Conservation (phyloP, 352 stramenopile species). For the Globisporangium sylvaticum region DNA sequence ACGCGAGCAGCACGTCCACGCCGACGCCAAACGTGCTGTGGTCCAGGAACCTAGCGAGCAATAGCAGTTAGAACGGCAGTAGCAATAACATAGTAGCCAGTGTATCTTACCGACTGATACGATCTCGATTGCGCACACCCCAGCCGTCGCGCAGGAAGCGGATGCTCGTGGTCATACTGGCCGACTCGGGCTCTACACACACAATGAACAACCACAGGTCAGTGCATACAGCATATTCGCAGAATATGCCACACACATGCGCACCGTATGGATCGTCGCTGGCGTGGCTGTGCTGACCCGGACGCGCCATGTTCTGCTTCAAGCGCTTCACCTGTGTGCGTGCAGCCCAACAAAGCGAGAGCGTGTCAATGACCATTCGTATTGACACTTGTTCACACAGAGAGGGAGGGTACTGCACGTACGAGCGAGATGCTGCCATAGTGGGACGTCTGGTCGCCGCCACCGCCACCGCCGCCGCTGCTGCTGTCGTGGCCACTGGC, state of each 20-base stretch:
- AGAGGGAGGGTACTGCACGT: neutral
- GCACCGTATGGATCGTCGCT: slow-evolving; percentile 3
- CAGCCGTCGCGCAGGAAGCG: slow-evolving; percentile 24
- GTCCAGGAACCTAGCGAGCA: slow-evolving; percentile 55
- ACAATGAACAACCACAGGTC: neutral
- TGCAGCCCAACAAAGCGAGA: neutral
- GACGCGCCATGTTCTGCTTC: slow-evolving; percentile 16
- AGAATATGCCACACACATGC: neutral
- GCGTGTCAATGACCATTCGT: neutral
- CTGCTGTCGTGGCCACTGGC: neutral
- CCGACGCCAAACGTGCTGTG: slow-evolving; percentile 67
- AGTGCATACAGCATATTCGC: neutral
- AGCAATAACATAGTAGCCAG: neutral
- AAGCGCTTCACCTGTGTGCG: slow-evolving; percentile 19
- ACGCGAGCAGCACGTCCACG: slow-evolving; percentile 57
- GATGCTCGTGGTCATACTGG: slow-evolving; percentile 26
- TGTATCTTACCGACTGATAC: slow-evolving; percentile 36
- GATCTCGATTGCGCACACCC: slow-evolving; percentile 29
- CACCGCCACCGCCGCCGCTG: neutral
- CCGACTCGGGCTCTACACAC: slow-evolving; percentile 24
- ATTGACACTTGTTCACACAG: neutral
- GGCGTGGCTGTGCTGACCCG: slow-evolving; percentile 1
- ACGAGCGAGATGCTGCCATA: slow-evolving; percentile 42
- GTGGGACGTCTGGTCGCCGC: slow-evolving; percentile 2
- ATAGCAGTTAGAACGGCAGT: neutral